Percentiles rank a stretch among this genome's conserved stretches.
Conservation (phyloP, 176 grass and related monocot genomes). For the Aegilops umbellulata region DNA sequence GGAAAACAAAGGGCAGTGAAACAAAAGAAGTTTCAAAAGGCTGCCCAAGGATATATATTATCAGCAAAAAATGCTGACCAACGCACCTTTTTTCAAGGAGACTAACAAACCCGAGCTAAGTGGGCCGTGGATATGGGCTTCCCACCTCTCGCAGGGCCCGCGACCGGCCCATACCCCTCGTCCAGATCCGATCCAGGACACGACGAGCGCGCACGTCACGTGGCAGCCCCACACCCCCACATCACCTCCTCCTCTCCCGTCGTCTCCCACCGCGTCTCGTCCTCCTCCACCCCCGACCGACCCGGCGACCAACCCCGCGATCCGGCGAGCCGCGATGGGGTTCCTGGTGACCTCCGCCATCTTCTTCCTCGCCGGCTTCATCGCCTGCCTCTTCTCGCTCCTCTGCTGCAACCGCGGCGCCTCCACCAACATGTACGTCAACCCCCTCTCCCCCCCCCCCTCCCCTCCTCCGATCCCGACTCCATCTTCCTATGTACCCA, state of each 20-base stretch:
- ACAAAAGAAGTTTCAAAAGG: too few relatives aligned
- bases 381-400: slow-evolving; percentile 39
- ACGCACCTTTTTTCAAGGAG: too few relatives aligned
- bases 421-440: slow-evolving; percentile 59
- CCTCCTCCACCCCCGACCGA: neutral
- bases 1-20: too few relatives aligned
- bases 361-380: slow-evolving; percentile 55
- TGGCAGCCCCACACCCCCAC: neutral
- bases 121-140: too few relatives aligned
- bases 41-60: too few relatives aligned
- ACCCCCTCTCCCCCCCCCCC: neutral
- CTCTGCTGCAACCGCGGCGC: slow-evolving; percentile 71
- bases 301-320: slow-evolving; percentile 6
- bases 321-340: slow-evolving; percentile 37
- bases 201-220: slow-evolving; percentile 17
- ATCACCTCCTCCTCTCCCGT: neutral
- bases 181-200: neutral
- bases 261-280: too few relatives aligned
- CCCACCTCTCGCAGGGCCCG: neutral
- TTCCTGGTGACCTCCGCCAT: slow-evolving; percentile 61
- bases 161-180: neutral
- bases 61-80: too few relatives aligned
- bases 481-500: neutral
- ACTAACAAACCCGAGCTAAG: too few relatives aligned
- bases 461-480: neutral